phyloP scores from a whole-genome alignment of 345 rosid species.

The Euclidium syriacum region DNA sequence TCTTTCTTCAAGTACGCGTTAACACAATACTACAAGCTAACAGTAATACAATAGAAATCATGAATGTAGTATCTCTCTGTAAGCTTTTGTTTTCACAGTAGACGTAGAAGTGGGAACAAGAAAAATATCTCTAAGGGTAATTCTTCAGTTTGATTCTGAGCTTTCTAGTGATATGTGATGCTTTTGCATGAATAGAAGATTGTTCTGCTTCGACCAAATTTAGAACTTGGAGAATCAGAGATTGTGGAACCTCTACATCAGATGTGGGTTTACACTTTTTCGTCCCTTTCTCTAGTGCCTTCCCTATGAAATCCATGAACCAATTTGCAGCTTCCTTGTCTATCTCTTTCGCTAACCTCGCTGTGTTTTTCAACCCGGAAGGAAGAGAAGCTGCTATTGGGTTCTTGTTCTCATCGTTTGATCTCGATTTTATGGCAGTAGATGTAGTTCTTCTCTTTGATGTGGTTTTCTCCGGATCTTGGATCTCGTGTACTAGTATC shows the following conservation, averaged over 20 bases:
- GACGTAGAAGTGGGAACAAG: constrained; percentile 4
- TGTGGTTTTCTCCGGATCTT: constrained; percentile 37
- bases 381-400: constrained; percentile 31
- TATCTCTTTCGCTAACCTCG: constrained; percentile 60
- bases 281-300: constrained; percentile 67
- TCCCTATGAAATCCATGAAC: constrained; percentile 93
- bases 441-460: constrained; percentile 48
- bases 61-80: neutral
- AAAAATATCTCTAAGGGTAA: constrained; percentile 29
- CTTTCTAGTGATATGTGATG: constrained; percentile 64
- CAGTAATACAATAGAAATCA: constrained; percentile 22
- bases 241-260: constrained; percentile 67
- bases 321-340: constrained; percentile 84
- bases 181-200: constrained; percentile 63
- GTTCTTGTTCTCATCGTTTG: constrained; percentile 77
- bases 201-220: constrained; percentile 94
- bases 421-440: constrained; percentile 37
- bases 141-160: constrained; percentile 83
- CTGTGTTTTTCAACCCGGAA: constrained; percentile 47
- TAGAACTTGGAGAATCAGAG: constrained; percentile 62
- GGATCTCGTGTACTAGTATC: constrained; percentile 50
- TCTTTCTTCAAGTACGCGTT: neutral
- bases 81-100: constrained; percentile 14
- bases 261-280: constrained; percentile 49
- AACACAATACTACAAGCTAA: constrained; percentile 7